Base-by-base conservation (phyloP, 345 rosid genomes). In the Hibiscus tridactylites region DNA sequence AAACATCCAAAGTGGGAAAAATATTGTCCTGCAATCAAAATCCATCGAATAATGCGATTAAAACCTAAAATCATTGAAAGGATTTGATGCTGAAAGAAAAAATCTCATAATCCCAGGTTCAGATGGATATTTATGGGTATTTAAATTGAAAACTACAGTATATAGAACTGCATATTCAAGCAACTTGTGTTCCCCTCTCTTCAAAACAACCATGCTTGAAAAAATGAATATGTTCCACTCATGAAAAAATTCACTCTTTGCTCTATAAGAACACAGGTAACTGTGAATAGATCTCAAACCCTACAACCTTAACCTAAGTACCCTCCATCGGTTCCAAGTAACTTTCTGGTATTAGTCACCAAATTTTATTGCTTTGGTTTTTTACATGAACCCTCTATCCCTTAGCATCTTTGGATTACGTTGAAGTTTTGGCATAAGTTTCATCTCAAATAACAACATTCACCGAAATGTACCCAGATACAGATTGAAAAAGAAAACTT, bases 1-100 rank as follows among this genome's bases (percentile, higher is more conserved):
- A 79, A 95, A 95, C 73, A 82, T 70, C 99, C 99, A 95, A 53
- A 95, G 79, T 4, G 98, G 98, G 77, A 84, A 82, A 84, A 91
- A 90, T 61, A 90, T 81, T 44, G 81, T 71, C 99, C 99, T 95
- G 83, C 77, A 88, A 70, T 50, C 56, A 49, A 49, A 16, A 73
- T 37, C 54, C 65, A 75, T 33, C 7, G 73, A 35, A 69, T 65
- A 44, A 53, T 46, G 44, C 17, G 71, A 47, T 61, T 21, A 17
- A 65, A 73, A 15, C 53, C 46, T 67, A 35, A 62, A 57, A 54
- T 61, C 17, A 33, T 19, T 0, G 16, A 49, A 21, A 71, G 53
- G 13, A 21, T 0, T 12, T 9, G 6, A 35, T 37, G 13, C 63
- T 65, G 11, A 42, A 39, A 2, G 15, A 35, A 2, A n/a, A 19